phyloP scores from a whole-genome alignment of 352 stramenopile species.

The Globisporangium orthogonon region DNA sequence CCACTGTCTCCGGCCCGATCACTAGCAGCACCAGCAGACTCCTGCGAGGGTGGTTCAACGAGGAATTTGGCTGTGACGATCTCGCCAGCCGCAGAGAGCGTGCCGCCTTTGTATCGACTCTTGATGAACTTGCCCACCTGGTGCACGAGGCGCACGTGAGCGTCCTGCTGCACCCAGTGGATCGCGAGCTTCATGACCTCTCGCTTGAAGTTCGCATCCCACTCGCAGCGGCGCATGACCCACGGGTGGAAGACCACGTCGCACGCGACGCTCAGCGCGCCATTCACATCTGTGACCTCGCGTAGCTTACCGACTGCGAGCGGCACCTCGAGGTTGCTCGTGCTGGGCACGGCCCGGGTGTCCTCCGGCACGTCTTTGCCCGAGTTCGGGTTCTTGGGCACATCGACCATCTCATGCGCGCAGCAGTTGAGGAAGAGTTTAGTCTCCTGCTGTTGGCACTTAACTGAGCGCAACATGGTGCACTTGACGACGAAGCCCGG shows the following conservation, averaged over 20 bases:
- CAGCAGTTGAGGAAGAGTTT: conserved; percentile 86
- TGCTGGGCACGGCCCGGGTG: conserved; percentile 52
- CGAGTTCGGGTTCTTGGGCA: conserved; percentile 73
- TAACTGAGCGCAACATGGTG: conserved; percentile 37
- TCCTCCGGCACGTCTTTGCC: conserved; percentile 48
- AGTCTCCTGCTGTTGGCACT: conserved; percentile 49
- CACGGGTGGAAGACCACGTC: conserved; percentile 81
- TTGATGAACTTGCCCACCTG: conserved; percentile 77
- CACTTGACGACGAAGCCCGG: conserved; percentile 81
- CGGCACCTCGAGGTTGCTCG: conserved; percentile 72
- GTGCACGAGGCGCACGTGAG: conserved; percentile 29
- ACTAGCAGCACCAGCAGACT: not conserved
- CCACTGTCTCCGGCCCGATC: not conserved
- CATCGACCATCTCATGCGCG: conserved; percentile 58
- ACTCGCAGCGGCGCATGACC: conserved; percentile 62
- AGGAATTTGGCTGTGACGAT: conserved; percentile 79
- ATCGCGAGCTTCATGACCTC: conserved; percentile 75
- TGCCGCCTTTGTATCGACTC: conserved; percentile 73
- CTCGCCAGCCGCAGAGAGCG: conserved; percentile 13
- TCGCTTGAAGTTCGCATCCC: conserved; percentile 77
- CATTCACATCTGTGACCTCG: conserved; percentile 38
- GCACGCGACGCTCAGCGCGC: conserved; percentile 36
- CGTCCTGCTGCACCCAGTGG: conserved; percentile 74
- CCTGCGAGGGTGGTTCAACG: conserved; percentile 23
- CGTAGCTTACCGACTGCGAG: conserved; percentile 57